These are phyloP conservation scores for Cnidoscolus chayamansa DNA, from an alignment of 441 rosid genomes.

Conservation along the genomic window DNA sequence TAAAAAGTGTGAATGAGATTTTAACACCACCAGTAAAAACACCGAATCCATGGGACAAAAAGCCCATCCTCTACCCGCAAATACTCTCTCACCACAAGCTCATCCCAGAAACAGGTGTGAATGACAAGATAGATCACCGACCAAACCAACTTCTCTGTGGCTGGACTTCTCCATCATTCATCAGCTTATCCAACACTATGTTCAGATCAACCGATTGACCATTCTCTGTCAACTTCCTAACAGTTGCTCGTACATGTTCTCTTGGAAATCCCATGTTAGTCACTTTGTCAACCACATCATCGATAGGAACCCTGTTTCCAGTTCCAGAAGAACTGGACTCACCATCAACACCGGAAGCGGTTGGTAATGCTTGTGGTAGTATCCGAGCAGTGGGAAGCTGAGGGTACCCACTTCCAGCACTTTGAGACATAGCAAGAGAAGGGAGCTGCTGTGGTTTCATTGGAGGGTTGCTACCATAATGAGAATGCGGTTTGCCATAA, in stretches of 20 bases:
- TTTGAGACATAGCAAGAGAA: conserved; percentile 35
- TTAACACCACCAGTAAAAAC: conserved; percentile 7
- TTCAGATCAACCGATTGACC: conserved; percentile 90
- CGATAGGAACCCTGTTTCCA: conserved; percentile 73
- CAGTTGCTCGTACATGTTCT: conserved; percentile 83
- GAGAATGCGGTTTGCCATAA: conserved; percentile 57
- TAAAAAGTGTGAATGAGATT: conserved; percentile 8
- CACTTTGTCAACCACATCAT: conserved; percentile 79
- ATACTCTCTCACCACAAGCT: conserved; percentile 10
- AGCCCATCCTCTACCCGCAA: conserved; percentile 22
- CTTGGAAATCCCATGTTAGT: conserved; percentile 84
- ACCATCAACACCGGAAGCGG: conserved; percentile 57
- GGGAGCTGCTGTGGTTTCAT: conserved; percentile 50
- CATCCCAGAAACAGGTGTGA: conserved; percentile 21
- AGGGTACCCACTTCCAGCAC: conserved; percentile 56
- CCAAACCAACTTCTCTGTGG: conserved; percentile 73
- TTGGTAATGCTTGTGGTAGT: conserved; percentile 67
- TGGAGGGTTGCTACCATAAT: conserved; percentile 49
- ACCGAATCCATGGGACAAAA: conserved; percentile 9
- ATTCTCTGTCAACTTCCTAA: conserved; percentile 69
- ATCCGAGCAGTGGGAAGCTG: conserved; percentile 80
- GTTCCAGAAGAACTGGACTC: conserved; percentile 54
- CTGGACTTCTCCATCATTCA: conserved; percentile 75
- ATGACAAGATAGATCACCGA: conserved; percentile 35
- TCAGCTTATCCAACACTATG: conserved; percentile 82